Conservation (phyloP, 306 rosid genomes). For the Canavalia gladiata region DNA sequence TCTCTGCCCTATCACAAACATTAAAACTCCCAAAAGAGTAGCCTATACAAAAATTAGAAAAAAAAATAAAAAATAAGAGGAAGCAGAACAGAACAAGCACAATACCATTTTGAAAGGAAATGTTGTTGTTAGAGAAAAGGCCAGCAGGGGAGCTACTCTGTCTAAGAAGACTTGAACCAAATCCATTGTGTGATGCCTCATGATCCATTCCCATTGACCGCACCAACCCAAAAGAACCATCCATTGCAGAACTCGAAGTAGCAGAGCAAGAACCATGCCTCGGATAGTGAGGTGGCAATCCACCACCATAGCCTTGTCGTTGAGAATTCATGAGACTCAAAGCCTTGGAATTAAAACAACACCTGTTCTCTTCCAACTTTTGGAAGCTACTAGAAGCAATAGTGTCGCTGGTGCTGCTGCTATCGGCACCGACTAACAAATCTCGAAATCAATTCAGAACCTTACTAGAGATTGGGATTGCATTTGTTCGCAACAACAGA, state of each 20-base stretch:
- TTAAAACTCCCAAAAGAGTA: neutral
- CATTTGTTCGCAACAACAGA: conserved; percentile 35
- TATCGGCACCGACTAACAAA: conserved; percentile 40
- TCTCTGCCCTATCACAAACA: neutral
- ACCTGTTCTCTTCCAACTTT: conserved; percentile 55
- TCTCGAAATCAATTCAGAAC: conserved; percentile 60
- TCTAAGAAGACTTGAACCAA: conserved; percentile 63
- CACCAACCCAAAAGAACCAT: conserved; percentile 60
- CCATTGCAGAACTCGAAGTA: conserved; percentile 55
- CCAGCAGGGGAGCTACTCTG: conserved; percentile 93
- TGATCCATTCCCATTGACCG: conserved; percentile 63
- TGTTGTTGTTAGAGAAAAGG: conserved; percentile 66
- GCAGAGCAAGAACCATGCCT: conserved; percentile 60
- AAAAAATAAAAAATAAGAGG: neutral
- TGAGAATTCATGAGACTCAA: conserved; percentile 55
- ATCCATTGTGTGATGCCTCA: conserved; percentile 46
- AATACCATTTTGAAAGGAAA: conserved; percentile 73
- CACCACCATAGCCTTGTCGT: conserved; percentile 54
- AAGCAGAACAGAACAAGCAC: conserved; percentile 29
- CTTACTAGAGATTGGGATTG: conserved; percentile 1
- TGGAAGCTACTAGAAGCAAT: conserved; percentile 48
- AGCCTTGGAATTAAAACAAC: conserved; percentile 39
- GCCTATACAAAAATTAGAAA: neutral
- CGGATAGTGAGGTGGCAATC: conserved; percentile 89
- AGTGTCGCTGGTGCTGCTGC: conserved; percentile 39